phyloP scores from a whole-genome alignment of 2,329 filamentous ascomycete species.

The Penicillium digitatum region DNA sequence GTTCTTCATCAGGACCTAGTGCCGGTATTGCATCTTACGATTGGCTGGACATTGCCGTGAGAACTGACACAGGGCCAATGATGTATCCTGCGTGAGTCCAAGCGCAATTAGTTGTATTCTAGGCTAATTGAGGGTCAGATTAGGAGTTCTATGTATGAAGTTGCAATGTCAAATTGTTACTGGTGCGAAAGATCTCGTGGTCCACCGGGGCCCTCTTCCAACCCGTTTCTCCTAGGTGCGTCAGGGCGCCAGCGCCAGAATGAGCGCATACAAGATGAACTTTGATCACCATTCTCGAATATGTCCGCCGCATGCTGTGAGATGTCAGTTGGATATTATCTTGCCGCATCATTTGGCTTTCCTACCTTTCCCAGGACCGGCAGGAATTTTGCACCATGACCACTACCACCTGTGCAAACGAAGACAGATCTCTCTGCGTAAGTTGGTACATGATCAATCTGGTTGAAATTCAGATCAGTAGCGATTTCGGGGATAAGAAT shows the following conservation, averaged over 20 bases:
- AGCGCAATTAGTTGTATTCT: no score
- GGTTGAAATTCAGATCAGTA: neutral
- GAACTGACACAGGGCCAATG: conserved; percentile 22
- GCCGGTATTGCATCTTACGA: conserved; percentile 31
- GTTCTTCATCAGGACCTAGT: conserved; percentile 21
- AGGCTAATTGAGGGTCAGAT: neutral
- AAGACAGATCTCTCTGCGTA: conserved; percentile 31
- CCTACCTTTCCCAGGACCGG: conserved; percentile 33
- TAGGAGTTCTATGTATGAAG: neutral
- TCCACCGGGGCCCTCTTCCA: conserved; percentile 30
- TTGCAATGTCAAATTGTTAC: neutral
- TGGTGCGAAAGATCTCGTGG: conserved; percentile 21
- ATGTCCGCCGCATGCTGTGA: conserved; percentile 34
- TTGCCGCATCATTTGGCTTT: neutral
- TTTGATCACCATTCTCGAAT: conserved; percentile 25
- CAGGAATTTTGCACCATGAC: conserved; percentile 39
- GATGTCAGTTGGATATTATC: conserved; percentile 5
- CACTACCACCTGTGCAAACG: conserved; percentile 37
- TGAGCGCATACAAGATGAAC: conserved; percentile 29
- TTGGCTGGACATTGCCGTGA: conserved; percentile 30
- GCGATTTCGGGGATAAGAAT: no score
- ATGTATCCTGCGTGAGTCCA: conserved; percentile 12
- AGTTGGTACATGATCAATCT: conserved; percentile 34
- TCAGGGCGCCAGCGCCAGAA: conserved; percentile 33
- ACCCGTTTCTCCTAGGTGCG: conserved; percentile 25